A percentile compares a stretch with the other conserved stretches of the same genome.
phyloP scores from a whole-genome alignment of 2,329 filamentous ascomycete species.

The Talaromyces marneffei region DNA sequence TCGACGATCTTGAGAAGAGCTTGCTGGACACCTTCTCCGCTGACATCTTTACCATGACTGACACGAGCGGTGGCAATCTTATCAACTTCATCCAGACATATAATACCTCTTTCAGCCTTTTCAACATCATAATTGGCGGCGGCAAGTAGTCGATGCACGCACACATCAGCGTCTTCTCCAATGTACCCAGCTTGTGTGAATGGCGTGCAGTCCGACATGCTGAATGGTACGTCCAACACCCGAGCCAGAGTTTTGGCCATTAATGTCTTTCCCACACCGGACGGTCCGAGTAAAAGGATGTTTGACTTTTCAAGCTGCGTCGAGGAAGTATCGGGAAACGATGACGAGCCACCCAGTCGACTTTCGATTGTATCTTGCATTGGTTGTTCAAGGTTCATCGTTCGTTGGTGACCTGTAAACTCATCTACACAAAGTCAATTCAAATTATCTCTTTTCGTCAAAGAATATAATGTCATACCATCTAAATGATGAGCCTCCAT shows the following conservation, averaged over 20 bases:
- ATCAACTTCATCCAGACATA: constrained; percentile 94
- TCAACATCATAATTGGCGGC: constrained; percentile 84
- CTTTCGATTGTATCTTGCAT: constrained; percentile 22
- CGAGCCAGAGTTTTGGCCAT: constrained; percentile 86
- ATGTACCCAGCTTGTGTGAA: constrained; percentile 97
- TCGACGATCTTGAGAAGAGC: constrained; percentile 93
- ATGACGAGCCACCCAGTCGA: constrained; percentile 26
- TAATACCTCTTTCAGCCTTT: constrained; percentile 82
- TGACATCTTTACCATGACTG: constrained; percentile 84
- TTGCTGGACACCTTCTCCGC: constrained; percentile 94
- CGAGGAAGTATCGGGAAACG: constrained; percentile 51
- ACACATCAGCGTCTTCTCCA: constrained; percentile 94
- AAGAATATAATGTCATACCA: constrained; percentile 46
- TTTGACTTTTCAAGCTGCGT: constrained; percentile 94
- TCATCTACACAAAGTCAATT: constrained; percentile 45
- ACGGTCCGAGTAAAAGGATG: constrained; percentile 81
- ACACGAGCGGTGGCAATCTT: constrained; percentile 90
- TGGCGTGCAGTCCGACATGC: constrained; percentile 91
- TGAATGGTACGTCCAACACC: constrained; percentile 90
- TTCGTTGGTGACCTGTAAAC: constrained; percentile 56
- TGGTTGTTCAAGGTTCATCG: constrained; percentile 36
- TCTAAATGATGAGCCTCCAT: constrained; percentile 68
- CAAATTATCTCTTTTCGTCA: background rate
- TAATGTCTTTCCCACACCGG: constrained; percentile 92
- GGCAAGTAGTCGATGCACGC: constrained; percentile 82